Percentiles rank a stretch among this genome's conserved stretches.
Evolutionary conservation across 2,329 filamentous ascomycete species (phyloP).

Genomic region (Cordyceps militaris): DNA sequence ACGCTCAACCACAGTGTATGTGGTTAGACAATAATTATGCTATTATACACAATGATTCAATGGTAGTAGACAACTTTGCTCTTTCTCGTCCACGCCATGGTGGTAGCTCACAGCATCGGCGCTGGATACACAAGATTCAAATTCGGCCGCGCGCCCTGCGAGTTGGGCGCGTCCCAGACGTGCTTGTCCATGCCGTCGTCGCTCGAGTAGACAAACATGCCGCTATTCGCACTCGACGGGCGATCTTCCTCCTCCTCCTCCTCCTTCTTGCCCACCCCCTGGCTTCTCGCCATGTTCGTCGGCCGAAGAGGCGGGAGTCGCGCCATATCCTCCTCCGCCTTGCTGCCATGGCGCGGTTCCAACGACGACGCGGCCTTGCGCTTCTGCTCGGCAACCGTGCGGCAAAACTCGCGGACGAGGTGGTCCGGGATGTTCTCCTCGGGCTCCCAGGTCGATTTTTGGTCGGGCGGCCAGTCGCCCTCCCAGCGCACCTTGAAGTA

Average conservation of each 20-base stretch:
- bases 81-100: too few species aligned
- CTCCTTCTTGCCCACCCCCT: too few species aligned
- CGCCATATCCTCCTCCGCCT: not conserved
- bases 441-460: slow-evolving; percentile 54
- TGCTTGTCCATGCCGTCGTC: not conserved
- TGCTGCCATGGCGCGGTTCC: too few species aligned
- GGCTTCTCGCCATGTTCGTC: not conserved
- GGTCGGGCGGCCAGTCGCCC: slow-evolving; percentile 47
- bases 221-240: not conserved
- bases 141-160: not conserved
- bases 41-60: too few species aligned
- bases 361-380: not conserved
- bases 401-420: slow-evolving; percentile 36
- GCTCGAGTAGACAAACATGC: slow-evolving; percentile 10
- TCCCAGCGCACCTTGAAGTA: slow-evolving; percentile 50
- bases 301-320: too few species aligned
- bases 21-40: too few species aligned
- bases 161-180: not conserved
- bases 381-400: slow-evolving; percentile 13
- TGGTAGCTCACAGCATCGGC: not conserved
- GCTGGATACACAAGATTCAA: not conserved
- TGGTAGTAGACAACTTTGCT: too few species aligned
- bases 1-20: too few species aligned
- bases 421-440: slow-evolving; percentile 39
- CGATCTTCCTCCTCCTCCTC: not conserved